A percentile compares a stretch with the other conserved stretches of the same genome.
These are phyloP conservation scores for Hydnum rufescens DNA, from an alignment of 768 basidiomycete species.

Conservation along the genomic window DNA sequence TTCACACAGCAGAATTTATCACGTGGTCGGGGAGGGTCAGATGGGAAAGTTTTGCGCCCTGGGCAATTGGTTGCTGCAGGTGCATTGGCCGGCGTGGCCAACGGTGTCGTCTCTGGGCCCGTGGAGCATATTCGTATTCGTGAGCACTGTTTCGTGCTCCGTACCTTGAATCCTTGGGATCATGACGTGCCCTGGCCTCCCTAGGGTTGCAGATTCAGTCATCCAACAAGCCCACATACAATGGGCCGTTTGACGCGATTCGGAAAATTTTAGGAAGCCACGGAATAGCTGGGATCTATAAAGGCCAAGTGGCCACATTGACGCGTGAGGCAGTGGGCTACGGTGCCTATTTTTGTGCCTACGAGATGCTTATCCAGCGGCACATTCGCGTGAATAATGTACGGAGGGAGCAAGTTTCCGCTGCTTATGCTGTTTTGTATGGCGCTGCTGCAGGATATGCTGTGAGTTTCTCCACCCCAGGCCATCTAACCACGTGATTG, in stretches of 20 bases:
- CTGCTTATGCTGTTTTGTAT: constrained; percentile 61
- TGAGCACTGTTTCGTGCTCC: constrained; percentile 21
- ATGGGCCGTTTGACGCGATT: constrained; percentile 75
- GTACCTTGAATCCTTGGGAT: not conserved
- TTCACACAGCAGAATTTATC: constrained; percentile 45
- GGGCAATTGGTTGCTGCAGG: constrained; percentile 60
- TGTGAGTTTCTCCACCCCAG: constrained; percentile 25
- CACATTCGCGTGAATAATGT: constrained; percentile 56
- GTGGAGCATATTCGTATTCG: constrained; percentile 97
- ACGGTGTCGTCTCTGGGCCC: constrained; percentile 83
- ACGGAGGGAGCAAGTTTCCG: constrained; percentile 53
- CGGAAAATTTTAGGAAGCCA: constrained; percentile 57
- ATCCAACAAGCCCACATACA: constrained; percentile 50
- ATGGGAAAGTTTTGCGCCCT: constrained; percentile 37
- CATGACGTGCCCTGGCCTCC: not conserved
- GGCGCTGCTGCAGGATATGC: constrained; percentile 88
- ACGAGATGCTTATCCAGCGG: constrained; percentile 79
- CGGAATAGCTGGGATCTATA: constrained; percentile 74
- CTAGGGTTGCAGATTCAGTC: constrained; percentile 83
- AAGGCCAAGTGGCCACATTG: constrained; percentile 81
- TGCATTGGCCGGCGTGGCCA: constrained; percentile 70
- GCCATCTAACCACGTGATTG: not conserved
- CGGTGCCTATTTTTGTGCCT: constrained; percentile 76
- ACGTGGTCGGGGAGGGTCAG: constrained; percentile 39
- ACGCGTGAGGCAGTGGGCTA: constrained; percentile 67